Evolutionary conservation across 331 rosid species (phyloP), one percentile per base, ranked within the genome.

Genomic region (Saraca asoca): DNA sequence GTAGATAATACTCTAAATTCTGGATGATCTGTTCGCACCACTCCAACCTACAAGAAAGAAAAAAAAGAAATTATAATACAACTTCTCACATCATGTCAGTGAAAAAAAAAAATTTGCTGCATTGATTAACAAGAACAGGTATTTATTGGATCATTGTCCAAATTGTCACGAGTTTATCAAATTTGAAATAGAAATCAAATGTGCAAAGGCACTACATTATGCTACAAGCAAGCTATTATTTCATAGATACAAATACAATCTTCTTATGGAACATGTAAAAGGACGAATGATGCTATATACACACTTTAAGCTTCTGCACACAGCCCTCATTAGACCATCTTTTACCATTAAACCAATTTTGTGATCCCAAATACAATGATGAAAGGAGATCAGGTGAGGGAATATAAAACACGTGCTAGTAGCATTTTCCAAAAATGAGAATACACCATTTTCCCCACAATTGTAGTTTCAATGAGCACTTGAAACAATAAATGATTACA

Each of bases 1-100:
- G 92, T 90, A 20, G 91, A 70, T 79, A 94, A 73, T 71, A 90
- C 96, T 75, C 96, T 86, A 53, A 94, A 94, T 53, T 69, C 81
- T 0, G 96, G 96, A 64, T 75, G 85, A 6, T 83, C 97, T 72
- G 71, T 72, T 58, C 72, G 76, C 79, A 94, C 99, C 52, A 94
- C 99, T 55, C 99, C 99, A 59, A 94, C 99, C 99, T 94, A 54
- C 50, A n/a, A n/a, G n/a, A n/a, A n/a, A n/a, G 31, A 3, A 24
- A 77, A 50, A 64, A 10, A 41, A 33, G 53, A 74, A 12, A 34
- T 38, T 42, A 52, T 55, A 64, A 43, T 51, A 44, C 16, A 39
- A 7, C 2, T 39, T 7, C 43, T 75, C 66, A 53, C 72, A 66
- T 12, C 7, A 68, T 43, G n/a, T 7, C 63, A 62, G 12, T 3